Percentiles rank a stretch among this genome's conserved stretches.
Conservation (phyloP, 2,329 filamentous ascomycete genomes). For the Hirsutella rhossiliensis region DNA sequence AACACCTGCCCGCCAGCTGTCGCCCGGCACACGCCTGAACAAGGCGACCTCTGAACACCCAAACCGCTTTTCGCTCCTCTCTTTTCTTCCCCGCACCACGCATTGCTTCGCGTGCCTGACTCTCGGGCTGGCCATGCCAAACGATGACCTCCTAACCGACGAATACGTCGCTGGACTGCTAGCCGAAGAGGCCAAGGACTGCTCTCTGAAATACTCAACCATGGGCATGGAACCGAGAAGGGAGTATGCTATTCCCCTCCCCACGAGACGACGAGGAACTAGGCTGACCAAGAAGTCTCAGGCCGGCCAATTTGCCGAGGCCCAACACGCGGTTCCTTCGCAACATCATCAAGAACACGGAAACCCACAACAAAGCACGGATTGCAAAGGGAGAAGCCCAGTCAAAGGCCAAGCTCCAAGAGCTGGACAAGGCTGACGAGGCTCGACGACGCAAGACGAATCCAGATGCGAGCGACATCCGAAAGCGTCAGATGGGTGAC, state of each 20-base stretch:
- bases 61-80: too few relatives aligned
- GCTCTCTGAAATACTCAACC: conserved; percentile 60
- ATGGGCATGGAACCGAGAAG: conserved; percentile 48
- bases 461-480: conserved; percentile 36
- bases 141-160: conserved; percentile 50
- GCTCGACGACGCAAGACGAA: conserved; percentile 29
- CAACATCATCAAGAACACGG: conserved; percentile 79
- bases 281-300: conserved; percentile 18
- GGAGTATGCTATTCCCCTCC: neutral
- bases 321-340: conserved; percentile 85
- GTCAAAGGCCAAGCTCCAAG: conserved; percentile 55
- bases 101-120: too few relatives aligned
- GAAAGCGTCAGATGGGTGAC: conserved; percentile 45
- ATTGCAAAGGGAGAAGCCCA: conserved; percentile 77
- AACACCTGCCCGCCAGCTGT: too few relatives aligned
- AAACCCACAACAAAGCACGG: conserved; percentile 78
- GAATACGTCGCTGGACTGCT: conserved; percentile 74
- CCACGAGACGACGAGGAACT: too few relatives aligned
- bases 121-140: conserved; percentile 19
- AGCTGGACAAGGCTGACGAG: conserved; percentile 39
- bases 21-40: too few relatives aligned
- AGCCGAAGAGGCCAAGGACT: conserved; percentile 64
- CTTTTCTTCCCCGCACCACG: too few relatives aligned
- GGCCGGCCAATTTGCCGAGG: conserved; percentile 59
- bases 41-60: too few relatives aligned